A percentile compares a stretch with the other conserved stretches of the same genome.
phyloP scores from a whole-genome alignment of 371 early-diverging fungal species.

The Haplosporangium sp. region DNA sequence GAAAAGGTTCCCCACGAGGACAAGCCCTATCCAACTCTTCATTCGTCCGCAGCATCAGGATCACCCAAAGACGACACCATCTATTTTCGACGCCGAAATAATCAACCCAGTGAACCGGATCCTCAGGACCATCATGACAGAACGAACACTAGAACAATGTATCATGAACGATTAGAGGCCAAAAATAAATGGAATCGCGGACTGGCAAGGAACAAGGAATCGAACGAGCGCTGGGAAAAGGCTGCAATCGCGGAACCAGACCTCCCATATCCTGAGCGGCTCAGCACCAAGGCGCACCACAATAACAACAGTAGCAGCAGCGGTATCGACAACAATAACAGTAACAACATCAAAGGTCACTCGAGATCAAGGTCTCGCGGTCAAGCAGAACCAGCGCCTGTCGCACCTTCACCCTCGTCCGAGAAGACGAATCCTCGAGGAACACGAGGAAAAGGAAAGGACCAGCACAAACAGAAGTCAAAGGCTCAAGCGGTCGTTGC shows the following conservation, averaged over 20 bases:
- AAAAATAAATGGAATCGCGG: neutral
- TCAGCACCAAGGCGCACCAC: neutral
- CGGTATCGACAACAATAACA: neutral
- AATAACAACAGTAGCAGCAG: too few relatives aligned
- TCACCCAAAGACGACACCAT: constrained; percentile 46
- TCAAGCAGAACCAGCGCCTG: constrained; percentile 2
- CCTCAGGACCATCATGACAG: neutral
- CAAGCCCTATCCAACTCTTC: constrained; percentile 37
- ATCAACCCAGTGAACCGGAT: constrained; percentile 7
- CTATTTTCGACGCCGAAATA: constrained; percentile 36
- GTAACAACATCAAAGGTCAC: neutral
- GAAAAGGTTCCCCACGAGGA: constrained; percentile 46
- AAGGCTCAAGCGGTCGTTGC: constrained; percentile 14
- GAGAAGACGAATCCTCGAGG: constrained; percentile 25
- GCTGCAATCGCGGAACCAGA: constrained; percentile 18
- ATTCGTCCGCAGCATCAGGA: constrained; percentile 6
- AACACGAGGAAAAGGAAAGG: constrained; percentile 39
- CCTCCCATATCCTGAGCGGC: constrained; percentile 38
- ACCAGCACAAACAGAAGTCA: constrained; percentile 29
- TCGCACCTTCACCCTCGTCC: neutral
- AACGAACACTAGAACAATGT: constrained; percentile 19
- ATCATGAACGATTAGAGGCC: constrained; percentile 33
- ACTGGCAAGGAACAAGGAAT: neutral
- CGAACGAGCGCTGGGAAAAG: constrained; percentile 43
- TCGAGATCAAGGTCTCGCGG: constrained; percentile 13